Evolutionary conservation across 306 rosid genomes (phyloP).

Genomic region (Prunus kanzakura): DNA sequence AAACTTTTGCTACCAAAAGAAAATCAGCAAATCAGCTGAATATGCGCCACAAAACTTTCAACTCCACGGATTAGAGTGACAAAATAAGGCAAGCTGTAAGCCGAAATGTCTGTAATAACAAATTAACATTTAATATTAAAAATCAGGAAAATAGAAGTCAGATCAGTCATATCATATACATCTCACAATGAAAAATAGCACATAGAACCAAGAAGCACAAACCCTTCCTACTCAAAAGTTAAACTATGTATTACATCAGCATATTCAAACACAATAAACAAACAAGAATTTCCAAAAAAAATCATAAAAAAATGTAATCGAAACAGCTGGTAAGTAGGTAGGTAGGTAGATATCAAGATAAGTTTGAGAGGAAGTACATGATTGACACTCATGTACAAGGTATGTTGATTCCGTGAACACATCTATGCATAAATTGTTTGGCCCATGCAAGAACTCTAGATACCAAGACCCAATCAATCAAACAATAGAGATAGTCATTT

Average conservation of each 20-base stretch:
- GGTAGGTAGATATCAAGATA: background rate
- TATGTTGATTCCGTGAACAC: background rate
- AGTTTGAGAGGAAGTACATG: background rate
- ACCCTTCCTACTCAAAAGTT: background rate
- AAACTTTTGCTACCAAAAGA: slow-evolving; percentile 29
- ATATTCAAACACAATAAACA: background rate
- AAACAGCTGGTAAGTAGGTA: background rate
- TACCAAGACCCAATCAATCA: background rate
- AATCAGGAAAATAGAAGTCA: slow-evolving; percentile 8
- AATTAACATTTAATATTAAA: background rate
- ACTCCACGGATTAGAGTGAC: slow-evolving; percentile 19
- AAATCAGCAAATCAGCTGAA: slow-evolving; percentile 22
- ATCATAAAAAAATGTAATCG: background rate
- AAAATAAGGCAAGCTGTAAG: slow-evolving; percentile 21
- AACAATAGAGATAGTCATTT: background rate
- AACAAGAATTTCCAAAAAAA: background rate
- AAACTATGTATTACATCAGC: background rate
- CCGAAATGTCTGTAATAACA: slow-evolving; percentile 31
- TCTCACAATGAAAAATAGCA: slow-evolving; percentile 4
- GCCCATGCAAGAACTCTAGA: background rate
- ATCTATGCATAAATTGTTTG: background rate
- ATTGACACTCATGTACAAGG: background rate
- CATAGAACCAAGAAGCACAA: background rate
- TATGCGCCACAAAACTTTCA: slow-evolving; percentile 22
- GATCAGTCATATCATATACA: background rate